Evolutionary conservation across 2,329 filamentous ascomycete species (phyloP), one percentile per base, ranked within the genome.

Genomic region (Botrytis galanthina): DNA sequence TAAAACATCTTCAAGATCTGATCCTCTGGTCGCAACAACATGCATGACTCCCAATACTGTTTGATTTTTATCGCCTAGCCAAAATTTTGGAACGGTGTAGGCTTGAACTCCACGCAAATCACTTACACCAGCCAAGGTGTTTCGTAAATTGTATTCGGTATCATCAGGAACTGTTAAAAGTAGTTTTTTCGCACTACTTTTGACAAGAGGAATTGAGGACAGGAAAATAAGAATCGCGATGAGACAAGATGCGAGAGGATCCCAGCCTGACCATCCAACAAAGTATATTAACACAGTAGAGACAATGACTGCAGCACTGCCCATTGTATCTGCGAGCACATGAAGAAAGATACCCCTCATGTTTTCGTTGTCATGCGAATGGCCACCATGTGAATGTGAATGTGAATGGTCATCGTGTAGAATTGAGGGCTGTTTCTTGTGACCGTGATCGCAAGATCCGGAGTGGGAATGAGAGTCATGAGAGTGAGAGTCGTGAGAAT

Each of bases 281-380:
- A 93, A 91, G 80, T 97, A 92, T 0, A 97, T 97, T 35, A 98
- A 86, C 0, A 93, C 85, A 0, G 96, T 99, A 12, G 94, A 98
- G 48, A 94, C 89, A 75, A 99, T 97, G 66, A 99, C 96, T 1
- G 96, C 96, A 1, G 95, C 92, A 72, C 95, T 98, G 39, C 96
- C 96, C 44, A 98, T 90, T 0, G 96, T 97, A 81, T 99, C 96
- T 9, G 96, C 96, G 42, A 98, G 87, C 69, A 99, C 93, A 80
- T 99, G 96, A 32, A 99, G 86, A 82, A 97, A 99, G 77, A 99
- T 98, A 20, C 96, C 96, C 78, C 96, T 89, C 95, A 99, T 98
- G 81, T 99, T 99, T 79, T 99, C 96, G 81, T 97, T 97, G 75
- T 94, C 92, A 79, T 95, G 92, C n/a, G 77, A 78, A 70, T 80